These are phyloP conservation scores for Lichtheimia ornata DNA, from an alignment of 371 early-diverging fungal species.

Conservation along the genomic window DNA sequence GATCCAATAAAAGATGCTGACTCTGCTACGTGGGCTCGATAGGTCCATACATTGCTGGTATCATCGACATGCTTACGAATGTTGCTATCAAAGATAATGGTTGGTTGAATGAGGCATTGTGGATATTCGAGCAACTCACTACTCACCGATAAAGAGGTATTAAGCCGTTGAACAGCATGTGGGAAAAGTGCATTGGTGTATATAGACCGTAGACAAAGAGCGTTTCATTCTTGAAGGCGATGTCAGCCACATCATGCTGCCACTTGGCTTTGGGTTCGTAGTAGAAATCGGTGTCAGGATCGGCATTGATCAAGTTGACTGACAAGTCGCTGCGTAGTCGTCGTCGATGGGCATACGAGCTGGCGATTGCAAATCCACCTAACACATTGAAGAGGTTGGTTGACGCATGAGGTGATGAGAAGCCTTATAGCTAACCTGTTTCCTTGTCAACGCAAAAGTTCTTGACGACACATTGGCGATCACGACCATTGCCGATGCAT, in stretches of 20 bases:
- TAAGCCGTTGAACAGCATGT: slow-evolving; percentile 54
- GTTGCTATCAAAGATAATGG: too few species aligned
- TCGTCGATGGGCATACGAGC: neutral
- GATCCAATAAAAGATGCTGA: slow-evolving; percentile 3
- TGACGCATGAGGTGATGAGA: neutral
- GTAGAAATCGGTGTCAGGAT: slow-evolving; percentile 26
- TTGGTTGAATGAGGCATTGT: too few species aligned
- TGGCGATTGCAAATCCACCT: slow-evolving; percentile 12
- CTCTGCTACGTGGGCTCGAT: slow-evolving; percentile 23
- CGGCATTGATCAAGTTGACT: slow-evolving; percentile 44
- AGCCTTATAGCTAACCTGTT: neutral
- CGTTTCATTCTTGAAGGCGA: slow-evolving; percentile 32
- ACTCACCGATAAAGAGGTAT: slow-evolving; percentile 45
- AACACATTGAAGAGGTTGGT: neutral
- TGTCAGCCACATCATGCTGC: neutral
- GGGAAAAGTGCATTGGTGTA: slow-evolving; percentile 50
- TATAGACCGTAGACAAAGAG: slow-evolving; percentile 53
- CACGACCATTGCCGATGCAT: slow-evolving; percentile 24
- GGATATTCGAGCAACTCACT: slow-evolving; percentile 11
- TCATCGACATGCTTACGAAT: too few species aligned
- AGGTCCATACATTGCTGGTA: slow-evolving; percentile 30
- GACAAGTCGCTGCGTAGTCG: slow-evolving; percentile 17
- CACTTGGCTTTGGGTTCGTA: slow-evolving; percentile 36
- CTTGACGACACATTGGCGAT: slow-evolving; percentile 23
- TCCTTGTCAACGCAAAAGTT: slow-evolving; percentile 32